phyloP scores from a whole-genome alignment of 345 rosid genomes.

The Limnanthes douglasii region DNA sequence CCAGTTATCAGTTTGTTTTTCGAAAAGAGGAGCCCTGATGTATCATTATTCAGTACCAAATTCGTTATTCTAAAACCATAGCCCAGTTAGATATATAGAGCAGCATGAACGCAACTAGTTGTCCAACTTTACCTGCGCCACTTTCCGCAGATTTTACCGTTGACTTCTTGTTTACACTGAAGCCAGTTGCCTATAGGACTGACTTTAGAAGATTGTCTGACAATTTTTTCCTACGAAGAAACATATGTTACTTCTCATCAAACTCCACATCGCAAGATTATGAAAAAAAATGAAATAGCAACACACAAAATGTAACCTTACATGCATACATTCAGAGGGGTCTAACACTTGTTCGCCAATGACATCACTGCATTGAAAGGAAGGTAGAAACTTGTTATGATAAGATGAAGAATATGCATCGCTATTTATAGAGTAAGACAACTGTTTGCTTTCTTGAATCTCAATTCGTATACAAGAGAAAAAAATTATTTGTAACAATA shows the following conservation, averaged over 20 bases:
- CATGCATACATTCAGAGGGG: constrained; percentile 23
- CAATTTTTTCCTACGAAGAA: constrained; percentile 25
- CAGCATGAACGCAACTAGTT: constrained; percentile 4
- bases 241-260: constrained; percentile 7
- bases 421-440: too few relatives aligned
- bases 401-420: constrained; percentile 3
- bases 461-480: too few relatives aligned
- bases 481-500: too few relatives aligned
- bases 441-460: too few relatives aligned
- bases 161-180: constrained; percentile 50
- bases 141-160: constrained; percentile 72
- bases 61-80: constrained; percentile 3
- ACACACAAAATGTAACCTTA: constrained; percentile 22
- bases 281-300: constrained; percentile 1
- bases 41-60: constrained; percentile 9
- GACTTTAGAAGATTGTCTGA: constrained; percentile 14
- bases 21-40: constrained; percentile 83
- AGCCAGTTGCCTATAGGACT: constrained; percentile 72
- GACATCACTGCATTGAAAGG: constrained; percentile 33
- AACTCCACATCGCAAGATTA: constrained; percentile 2
- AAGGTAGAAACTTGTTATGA: constrained; percentile 7
- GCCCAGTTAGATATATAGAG: constrained; percentile 3
- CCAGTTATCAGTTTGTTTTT: constrained; percentile 84
- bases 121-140: constrained; percentile 75
- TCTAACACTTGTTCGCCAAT: constrained; percentile 29